These are phyloP conservation scores for Guyanaporus albipodus DNA, from an alignment of 768 basidiomycete species.

Conservation along the genomic window DNA sequence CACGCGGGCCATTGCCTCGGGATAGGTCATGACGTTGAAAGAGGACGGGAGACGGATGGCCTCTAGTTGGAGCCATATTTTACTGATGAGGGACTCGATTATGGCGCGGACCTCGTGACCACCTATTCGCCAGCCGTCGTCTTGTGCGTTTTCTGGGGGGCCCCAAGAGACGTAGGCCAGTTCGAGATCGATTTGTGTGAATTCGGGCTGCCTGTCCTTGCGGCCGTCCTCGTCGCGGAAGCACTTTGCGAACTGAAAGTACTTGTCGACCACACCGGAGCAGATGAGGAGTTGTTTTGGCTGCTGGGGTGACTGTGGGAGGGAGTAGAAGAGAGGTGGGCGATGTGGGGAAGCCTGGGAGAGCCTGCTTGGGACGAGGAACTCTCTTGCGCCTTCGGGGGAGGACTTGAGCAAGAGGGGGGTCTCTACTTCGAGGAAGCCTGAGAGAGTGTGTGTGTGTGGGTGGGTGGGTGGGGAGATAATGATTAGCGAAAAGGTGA, in stretches of 20 bases:
- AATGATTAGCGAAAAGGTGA: constrained; percentile 7
- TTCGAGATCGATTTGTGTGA: constrained; percentile 95
- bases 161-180: constrained; percentile 95
- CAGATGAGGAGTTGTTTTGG: constrained; percentile 91
- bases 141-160: constrained; percentile 11
- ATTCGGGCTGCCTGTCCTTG: constrained; percentile 94
- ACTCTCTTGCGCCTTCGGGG: constrained; percentile 93
- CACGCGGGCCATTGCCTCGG: constrained; percentile 86
- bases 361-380: constrained; percentile 77
- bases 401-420: constrained; percentile 88
- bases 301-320: constrained; percentile 94
- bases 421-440: constrained; percentile 91
- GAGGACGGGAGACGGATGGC: constrained; percentile 52
- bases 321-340: constrained; percentile 80
- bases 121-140: constrained; percentile 75
- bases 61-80: constrained; percentile 73
- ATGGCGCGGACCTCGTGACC: constrained; percentile 77
- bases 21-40: constrained; percentile 85
- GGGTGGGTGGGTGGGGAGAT: constrained; percentile 6
- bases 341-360: constrained; percentile 22
- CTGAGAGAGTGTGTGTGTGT: too few species aligned
- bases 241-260: constrained; percentile 91
- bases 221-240: constrained; percentile 96
- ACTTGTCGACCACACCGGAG: constrained; percentile 84
- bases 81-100: constrained; percentile 69